Evolutionary conservation across 2,329 filamentous ascomycete genomes (phyloP).

Genomic region (Aspergillus sp.): DNA sequence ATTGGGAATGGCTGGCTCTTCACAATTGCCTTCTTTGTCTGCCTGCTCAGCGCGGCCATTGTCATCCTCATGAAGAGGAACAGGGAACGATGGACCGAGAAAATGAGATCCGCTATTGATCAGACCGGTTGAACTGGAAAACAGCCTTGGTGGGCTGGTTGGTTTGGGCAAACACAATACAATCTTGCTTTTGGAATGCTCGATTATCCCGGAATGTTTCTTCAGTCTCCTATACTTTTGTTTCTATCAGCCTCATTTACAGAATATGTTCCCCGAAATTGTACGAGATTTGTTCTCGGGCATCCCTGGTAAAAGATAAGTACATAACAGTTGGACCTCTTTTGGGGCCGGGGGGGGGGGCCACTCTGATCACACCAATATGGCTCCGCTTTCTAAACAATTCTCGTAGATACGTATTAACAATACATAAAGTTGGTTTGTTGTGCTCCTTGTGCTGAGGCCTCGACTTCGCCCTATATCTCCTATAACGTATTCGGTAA

Average conservation of each 20-base stretch:
- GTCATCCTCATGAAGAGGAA: slow-evolving; percentile 3
- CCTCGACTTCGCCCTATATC: neutral
- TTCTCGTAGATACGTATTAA: neutral
- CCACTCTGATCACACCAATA: neutral
- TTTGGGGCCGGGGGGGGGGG: neutral
- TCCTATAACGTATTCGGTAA: too few species aligned
- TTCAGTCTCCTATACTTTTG: neutral
- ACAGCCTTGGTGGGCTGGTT: neutral
- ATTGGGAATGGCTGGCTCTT: slow-evolving; percentile 38
- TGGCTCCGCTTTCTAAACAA: neutral
- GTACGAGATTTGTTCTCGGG: neutral
- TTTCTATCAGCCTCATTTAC: neutral
- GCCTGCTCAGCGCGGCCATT: slow-evolving; percentile 4
- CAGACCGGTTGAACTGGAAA: neutral
- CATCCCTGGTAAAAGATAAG: neutral
- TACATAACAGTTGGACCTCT: neutral
- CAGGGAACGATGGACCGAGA: slow-evolving; percentile 1
- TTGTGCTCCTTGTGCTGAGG: neutral
- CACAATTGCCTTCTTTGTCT: slow-evolving; percentile 14
- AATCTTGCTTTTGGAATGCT: neutral
- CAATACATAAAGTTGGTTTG: neutral
- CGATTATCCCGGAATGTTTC: neutral
- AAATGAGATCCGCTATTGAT: neutral
- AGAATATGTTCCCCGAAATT: neutral
- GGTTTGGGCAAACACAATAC: neutral